Conservation (phyloP, 2,329 filamentous ascomycete species). For the Xylariaceae sp. region DNA sequence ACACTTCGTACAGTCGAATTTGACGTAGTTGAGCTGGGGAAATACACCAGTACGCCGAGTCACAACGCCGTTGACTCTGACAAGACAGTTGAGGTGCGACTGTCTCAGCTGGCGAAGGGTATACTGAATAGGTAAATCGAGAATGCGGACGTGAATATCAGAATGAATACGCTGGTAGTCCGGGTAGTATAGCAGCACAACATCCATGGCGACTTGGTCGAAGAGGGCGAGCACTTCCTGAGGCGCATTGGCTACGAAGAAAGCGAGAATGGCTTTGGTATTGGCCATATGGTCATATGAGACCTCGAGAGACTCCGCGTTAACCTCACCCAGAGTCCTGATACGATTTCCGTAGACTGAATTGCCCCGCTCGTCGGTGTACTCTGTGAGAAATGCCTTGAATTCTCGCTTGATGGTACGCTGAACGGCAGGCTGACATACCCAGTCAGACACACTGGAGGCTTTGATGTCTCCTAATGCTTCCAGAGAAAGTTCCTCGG, state of each 20-base stretch:
- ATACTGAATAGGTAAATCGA: conserved; percentile 89
- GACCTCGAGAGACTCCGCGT: conserved; percentile 92
- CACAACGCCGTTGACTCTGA: conserved; percentile 91
- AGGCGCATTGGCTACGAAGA: conserved; percentile 92
- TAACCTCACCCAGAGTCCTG: conserved; percentile 91
- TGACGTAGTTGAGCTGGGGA: conserved; percentile 96
- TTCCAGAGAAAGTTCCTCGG: conserved; percentile 89
- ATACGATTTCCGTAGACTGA: conserved; percentile 96
- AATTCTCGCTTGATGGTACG: conserved; percentile 94
- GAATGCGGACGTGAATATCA: conserved; percentile 96
- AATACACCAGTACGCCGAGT: conserved; percentile 93
- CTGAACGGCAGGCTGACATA: conserved; percentile 82
- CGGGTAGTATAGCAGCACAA: conserved; percentile 90
- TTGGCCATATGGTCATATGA: conserved; percentile 89
- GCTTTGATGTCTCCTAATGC: conserved; percentile 91
- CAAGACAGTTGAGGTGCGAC: conserved; percentile 90
- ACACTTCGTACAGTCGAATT: conserved; percentile 95
- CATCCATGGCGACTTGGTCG: conserved; percentile 94
- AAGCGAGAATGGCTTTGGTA: conserved; percentile 88
- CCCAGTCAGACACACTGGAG: conserved; percentile 89
- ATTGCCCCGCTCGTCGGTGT: conserved; percentile 79
- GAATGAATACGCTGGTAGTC: conserved; percentile 97
- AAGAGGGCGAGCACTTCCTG: conserved; percentile 95
- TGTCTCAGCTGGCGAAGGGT: conserved; percentile 93
- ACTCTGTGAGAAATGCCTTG: conserved; percentile 94